Base-by-base conservation (phyloP, 805 yeast genomes). In the Saturnispora halmiae region DNA sequence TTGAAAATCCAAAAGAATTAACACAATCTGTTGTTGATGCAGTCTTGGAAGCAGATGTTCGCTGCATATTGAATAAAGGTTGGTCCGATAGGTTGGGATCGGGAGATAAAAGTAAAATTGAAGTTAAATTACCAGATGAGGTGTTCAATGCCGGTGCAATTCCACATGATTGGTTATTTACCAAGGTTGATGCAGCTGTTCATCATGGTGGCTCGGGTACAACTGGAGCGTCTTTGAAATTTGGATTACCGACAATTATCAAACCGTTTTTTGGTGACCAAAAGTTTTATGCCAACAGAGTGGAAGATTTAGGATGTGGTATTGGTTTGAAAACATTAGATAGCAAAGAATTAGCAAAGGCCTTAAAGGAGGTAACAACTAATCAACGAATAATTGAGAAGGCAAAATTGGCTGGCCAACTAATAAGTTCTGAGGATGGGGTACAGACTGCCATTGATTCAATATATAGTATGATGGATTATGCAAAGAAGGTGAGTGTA, bases 131-230 rank as follows among this genome's bases (percentile, higher is more conserved):
- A 11, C 96, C 96, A 1, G 63, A 66, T 0, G 77, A 77, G 49
- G 72, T 90, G 2, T 83, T 64, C 54, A 77, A 75, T 47, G 65
- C 84, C 6, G 92, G 92, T 2, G 56, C 79, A 8, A 67, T 84
- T 11, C 95, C 96, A 0, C 97, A 90, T 56, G 95, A 87, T 55
- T 90, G 97, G 97, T 64, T 90, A 28, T 90, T 90, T 60, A 82
- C 90, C 0, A 77, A 75, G 46, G 66, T 90, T 33, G 95, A 90
- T 61, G 96, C 90, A 0, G 95, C 95, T 0, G 96, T 90, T 4
- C 97, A 90, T 56, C 97, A 90, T 57, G 97, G 97, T 30, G 97
- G 97, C 0, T 81, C 95, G 0, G 97, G 97, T 2, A 85, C 96
- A 0, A 90, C 96, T 0, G 97, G 97, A 6, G 95, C 96, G 0